phyloP scores from a whole-genome alignment of 495 filamentous ascomycete genomes.

The Pyrenula massariospora region DNA sequence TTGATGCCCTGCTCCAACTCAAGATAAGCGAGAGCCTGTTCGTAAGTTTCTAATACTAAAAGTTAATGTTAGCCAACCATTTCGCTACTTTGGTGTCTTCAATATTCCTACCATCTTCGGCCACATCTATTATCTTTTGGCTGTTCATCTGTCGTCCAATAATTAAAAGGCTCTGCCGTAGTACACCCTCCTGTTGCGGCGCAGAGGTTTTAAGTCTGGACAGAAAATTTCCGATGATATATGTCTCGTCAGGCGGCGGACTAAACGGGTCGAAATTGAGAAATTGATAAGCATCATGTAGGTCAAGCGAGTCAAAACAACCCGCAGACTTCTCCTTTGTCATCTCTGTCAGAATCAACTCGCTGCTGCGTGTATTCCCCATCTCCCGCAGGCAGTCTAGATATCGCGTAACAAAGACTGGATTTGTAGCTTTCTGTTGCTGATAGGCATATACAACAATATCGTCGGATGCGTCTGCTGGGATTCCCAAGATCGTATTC shows the following conservation, averaged over 20 bases:
- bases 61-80: neutral
- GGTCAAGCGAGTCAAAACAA: constrained; percentile 22
- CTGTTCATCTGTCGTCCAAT: constrained; percentile 42
- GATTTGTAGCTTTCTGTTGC: constrained; percentile 24
- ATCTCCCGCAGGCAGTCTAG: constrained; percentile 35
- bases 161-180: constrained; percentile 39
- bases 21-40: constrained; percentile 49
- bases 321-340: constrained; percentile 27
- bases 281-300: constrained; percentile 36
- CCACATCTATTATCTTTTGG: constrained; percentile 38
- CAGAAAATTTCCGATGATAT: constrained; percentile 45
- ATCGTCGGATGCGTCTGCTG: constrained; percentile 35
- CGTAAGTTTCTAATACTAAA: constrained; percentile 43
- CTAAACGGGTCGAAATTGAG: constrained; percentile 25
- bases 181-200: constrained; percentile 32
- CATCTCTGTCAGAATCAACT: constrained; percentile 22
- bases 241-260: constrained; percentile 25
- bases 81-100: neutral
- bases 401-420: constrained; percentile 27
- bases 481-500: constrained; percentile 31
- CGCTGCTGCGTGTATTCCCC: constrained; percentile 24
- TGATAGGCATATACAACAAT: constrained; percentile 37
- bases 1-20: constrained; percentile 34
- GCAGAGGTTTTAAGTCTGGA: constrained; percentile 34
- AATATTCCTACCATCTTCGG: constrained; percentile 36